Evolutionary conservation across 768 basidiomycete genomes (phyloP), one percentile per base, ranked within the genome.

Genomic region (Lyophyllum decastes): DNA sequence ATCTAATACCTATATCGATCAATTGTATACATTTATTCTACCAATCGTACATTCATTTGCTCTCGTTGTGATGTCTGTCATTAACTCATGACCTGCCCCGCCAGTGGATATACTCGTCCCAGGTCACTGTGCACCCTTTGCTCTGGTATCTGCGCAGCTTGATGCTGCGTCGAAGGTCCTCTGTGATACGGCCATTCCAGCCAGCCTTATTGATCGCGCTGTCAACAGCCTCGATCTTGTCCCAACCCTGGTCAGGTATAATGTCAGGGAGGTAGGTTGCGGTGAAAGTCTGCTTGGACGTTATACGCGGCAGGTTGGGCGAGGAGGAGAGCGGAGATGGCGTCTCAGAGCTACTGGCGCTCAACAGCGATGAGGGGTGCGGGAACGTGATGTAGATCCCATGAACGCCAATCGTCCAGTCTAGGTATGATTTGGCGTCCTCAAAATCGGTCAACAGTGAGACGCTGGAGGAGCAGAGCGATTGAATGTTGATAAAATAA

Each of bases 231-330:
- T 97, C 91, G 57, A 89, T 76, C 81, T 90, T 90, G 60, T 87
- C 84, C 97, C 97, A 99, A 7, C 93, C 95, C 72, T 98, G 96
- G 35, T 94, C 92, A 0, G 88, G 83, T 43, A 92, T 89, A 58
- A 99, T 90, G 54, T 98, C 88, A 4, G 97, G 97, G 11, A 99
- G 82, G 73, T 95, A 99, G 0, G 93, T 95, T 8, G 95, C 95
- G 11, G 86, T 82, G 64, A 95, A 87, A 0, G 81, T 77, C 61
- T 83, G 84, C 68, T 78, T 85, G 60, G 78, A 81, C 34, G 76
- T 77, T 25, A 81, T 67, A 57, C 73, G 82, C 3, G 82, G 86
- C 58, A 90, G 73, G 62, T 80, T 83, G 6, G 80, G 68, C 8
- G 87, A 80, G 5, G 90, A 90, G 17, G 89, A 87, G 50, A 84